These are phyloP conservation scores for Yamadazyma triangularis DNA, from an alignment of 1,139 yeast species.

Conservation along the genomic window DNA sequence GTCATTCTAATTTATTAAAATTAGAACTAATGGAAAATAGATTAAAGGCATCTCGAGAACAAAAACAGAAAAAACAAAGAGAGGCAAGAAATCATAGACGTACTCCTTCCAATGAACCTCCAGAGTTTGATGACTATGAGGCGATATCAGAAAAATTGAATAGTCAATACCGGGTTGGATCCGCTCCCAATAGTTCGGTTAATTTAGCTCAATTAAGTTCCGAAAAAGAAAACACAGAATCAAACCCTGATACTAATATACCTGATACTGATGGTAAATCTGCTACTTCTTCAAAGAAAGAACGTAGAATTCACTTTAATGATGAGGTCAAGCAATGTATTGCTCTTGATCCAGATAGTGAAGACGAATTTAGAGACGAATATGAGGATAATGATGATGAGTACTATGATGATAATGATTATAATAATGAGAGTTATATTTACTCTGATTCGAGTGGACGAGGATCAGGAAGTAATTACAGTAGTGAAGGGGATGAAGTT, in stretches of 20 bases:
- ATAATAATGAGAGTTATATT: conserved; percentile 9
- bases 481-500: too few species aligned
- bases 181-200: conserved; percentile 14
- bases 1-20: conserved; percentile 50
- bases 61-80: conserved; percentile 14
- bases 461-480: too few species aligned
- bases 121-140: conserved; percentile 52
- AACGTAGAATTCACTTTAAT: conserved; percentile 81
- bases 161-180: conserved; percentile 42
- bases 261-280: conserved; percentile 5
- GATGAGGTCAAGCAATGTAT: conserved; percentile 92
- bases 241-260: too few species aligned
- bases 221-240: too few species aligned
- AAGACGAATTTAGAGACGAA: conserved; percentile 20
- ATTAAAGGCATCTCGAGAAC: conserved; percentile 22
- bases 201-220: conserved; percentile 9
- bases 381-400: conserved; percentile 31
- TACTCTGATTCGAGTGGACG: conserved; percentile 6
- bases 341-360: conserved; percentile 52
- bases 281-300: conserved; percentile 22
- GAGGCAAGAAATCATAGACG: conserved; percentile 16
- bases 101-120: conserved; percentile 21
- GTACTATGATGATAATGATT: conserved; percentile 11
- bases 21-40: conserved; percentile 41
- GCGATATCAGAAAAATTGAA: conserved; percentile 57